phyloP scores from a whole-genome alignment of 805 yeast genomes.

The Saccharomycopsis sp. region DNA sequence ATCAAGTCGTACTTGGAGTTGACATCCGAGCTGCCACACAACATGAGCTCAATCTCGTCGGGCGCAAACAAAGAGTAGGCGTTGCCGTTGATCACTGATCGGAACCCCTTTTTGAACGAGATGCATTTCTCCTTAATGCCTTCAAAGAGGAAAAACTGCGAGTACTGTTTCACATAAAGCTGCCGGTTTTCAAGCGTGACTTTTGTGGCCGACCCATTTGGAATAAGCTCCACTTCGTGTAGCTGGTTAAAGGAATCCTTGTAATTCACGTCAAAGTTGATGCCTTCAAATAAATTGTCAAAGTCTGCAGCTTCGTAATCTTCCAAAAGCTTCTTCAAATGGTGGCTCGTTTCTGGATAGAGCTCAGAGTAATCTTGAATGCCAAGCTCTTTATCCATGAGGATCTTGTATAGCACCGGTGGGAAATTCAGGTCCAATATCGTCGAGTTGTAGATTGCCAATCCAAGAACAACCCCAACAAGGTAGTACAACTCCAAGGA shows the following conservation, averaged over 20 bases:
- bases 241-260: constrained; percentile 38
- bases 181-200: constrained; percentile 55
- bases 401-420: constrained; percentile 61
- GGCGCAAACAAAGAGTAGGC: constrained; percentile 74
- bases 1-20: constrained; percentile 50
- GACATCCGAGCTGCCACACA: constrained; percentile 58
- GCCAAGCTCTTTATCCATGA: constrained; percentile 45
- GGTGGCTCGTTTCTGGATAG: constrained; percentile 56
- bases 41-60: constrained; percentile 67
- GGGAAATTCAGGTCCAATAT: constrained; percentile 79
- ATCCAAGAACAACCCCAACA: constrained; percentile 79
- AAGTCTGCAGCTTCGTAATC: constrained; percentile 37
- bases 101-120: constrained; percentile 63
- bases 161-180: constrained; percentile 54
- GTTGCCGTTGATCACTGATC: constrained; percentile 67
- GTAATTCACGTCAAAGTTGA: constrained; percentile 55
- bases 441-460: constrained; percentile 86
- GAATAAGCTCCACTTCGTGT: constrained; percentile 42
- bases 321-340: constrained; percentile 37
- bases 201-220: constrained; percentile 43
- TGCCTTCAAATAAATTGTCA: constrained; percentile 35
- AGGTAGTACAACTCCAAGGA: constrained; percentile 52
- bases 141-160: constrained; percentile 49
- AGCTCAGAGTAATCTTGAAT: constrained; percentile 60
- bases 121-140: constrained; percentile 44